Base-by-base conservation (phyloP, 208 protist species). In the Tetramitus jugosus region DNA sequence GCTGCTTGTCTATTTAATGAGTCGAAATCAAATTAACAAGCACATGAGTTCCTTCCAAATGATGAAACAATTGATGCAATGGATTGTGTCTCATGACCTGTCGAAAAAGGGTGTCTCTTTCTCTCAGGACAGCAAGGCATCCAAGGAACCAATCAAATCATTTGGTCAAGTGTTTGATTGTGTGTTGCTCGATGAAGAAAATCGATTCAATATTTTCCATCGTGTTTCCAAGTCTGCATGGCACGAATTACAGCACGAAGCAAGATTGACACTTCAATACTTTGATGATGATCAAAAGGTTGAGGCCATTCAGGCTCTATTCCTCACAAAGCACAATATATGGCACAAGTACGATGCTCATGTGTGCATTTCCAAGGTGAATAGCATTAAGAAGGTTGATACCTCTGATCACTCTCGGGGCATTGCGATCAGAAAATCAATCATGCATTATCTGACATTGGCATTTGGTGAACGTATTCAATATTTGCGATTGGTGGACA, bases 41-140 rank as follows among this genome's bases (percentile, higher is more conserved):
- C 29, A 35, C 0, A 74, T 74, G 67, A 53, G 42, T 23, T 53
- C 67, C 3, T 74, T 74, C 3, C 67, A 74, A 74, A 53, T 74
- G 42, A 35, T 74, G 17, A 74, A 53, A 53, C 20, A 40, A 53
- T 53, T 74, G 4, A 53, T 74, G 67, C 33, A 45, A 8, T 74
- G 67, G 67, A 74, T 74, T 39, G 26, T 39, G 14, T 23, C 7
- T 3, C 14, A 29, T 26, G 67, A 74, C 3, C 6, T 39, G 7
- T 26, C 39, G 0, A n/a, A 20, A 3, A 53, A 71, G 17, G 42
- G n/a, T 6, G 14, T 74, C 6, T 39, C 39, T 31, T 23, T 74
- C 1, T 23, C 42, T 23, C 7, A 74, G 23, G 17, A 62, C 17
- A 3, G 29, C 10, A 7, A 33, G 4, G 29, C 29, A 31, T 8